A percentile compares a stretch with the other conserved stretches of the same genome.
Conservation (phyloP, 2,329 filamentous ascomycete genomes). For the Septoria petroselini region DNA sequence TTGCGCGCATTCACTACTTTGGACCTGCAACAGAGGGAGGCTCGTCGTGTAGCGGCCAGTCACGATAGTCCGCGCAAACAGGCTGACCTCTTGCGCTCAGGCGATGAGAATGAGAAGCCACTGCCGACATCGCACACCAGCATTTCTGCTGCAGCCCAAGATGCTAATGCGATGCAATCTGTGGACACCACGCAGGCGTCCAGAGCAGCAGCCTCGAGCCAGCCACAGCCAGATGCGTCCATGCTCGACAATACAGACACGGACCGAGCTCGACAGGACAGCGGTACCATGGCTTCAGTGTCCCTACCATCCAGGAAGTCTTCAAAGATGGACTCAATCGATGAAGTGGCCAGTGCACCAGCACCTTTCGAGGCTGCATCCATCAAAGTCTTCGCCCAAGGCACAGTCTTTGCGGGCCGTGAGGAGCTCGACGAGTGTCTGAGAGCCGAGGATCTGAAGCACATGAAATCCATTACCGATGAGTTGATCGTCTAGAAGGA, state of each 20-base stretch:
- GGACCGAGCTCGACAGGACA: slow-evolving; percentile 7
- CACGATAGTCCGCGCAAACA: no score
- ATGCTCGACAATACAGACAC: background rate
- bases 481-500: background rate
- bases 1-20: slow-evolving; percentile 11
- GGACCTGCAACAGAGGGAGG: slow-evolving; percentile 6
- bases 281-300: background rate
- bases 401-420: background rate
- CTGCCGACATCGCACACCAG: background rate
- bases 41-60: background rate
- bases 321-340: background rate
- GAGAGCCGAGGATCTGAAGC: background rate
- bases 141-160: background rate
- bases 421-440: background rate
- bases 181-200: background rate
- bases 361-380: background rate
- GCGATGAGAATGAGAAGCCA: background rate
- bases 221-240: slow-evolving; percentile 3
- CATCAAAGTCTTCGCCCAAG: background rate
- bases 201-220: slow-evolving; percentile 1
- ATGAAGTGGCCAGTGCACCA: background rate
- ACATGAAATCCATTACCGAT: background rate
- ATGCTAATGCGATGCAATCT: background rate
- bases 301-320: background rate
- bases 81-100: background rate